phyloP scores from a whole-genome alignment of 768 basidiomycete genomes.

The Panus rudis region DNA sequence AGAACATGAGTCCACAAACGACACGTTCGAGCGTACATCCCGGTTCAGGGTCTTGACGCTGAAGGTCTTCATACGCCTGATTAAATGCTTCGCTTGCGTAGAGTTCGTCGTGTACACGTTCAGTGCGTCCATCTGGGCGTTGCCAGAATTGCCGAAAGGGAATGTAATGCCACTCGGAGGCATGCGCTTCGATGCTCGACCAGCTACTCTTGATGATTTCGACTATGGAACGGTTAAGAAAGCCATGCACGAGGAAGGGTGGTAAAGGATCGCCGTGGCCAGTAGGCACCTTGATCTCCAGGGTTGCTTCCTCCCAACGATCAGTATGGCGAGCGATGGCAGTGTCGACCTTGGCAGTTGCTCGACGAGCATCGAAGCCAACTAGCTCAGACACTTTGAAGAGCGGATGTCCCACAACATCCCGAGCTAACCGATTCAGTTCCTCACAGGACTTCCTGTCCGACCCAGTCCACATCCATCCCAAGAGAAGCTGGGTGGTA shows the following conservation, averaged over 20 bases:
- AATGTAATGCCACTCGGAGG: conserved; percentile 2
- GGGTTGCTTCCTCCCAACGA: neutral
- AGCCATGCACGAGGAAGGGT: neutral
- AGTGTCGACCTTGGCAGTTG: neutral
- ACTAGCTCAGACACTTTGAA: neutral
- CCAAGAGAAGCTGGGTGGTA: neutral
- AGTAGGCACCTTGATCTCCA: neutral
- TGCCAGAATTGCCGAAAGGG: conserved; percentile 1
- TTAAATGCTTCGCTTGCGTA: conserved; percentile 16
- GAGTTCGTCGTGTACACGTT: conserved; percentile 17
- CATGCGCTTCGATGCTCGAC: neutral
- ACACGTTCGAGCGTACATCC: conserved; percentile 8
- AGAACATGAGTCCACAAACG: conserved; percentile 17
- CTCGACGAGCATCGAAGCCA: neutral
- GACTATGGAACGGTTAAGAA: neutral
- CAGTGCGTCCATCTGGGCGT: neutral
- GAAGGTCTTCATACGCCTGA: conserved; percentile 6
- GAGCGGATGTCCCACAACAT: neutral
- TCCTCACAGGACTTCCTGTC: neutral
- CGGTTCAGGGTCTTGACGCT: conserved; percentile 6
- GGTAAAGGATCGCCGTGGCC: neutral
- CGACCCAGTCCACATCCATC: neutral
- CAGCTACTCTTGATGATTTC: neutral
- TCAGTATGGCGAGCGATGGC: neutral
- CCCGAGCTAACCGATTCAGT: neutral